Evolutionary conservation across 331 rosid genomes (phyloP), one percentile per base, ranked within the genome.

Genomic region (Rhamnella rubrinervis): DNA sequence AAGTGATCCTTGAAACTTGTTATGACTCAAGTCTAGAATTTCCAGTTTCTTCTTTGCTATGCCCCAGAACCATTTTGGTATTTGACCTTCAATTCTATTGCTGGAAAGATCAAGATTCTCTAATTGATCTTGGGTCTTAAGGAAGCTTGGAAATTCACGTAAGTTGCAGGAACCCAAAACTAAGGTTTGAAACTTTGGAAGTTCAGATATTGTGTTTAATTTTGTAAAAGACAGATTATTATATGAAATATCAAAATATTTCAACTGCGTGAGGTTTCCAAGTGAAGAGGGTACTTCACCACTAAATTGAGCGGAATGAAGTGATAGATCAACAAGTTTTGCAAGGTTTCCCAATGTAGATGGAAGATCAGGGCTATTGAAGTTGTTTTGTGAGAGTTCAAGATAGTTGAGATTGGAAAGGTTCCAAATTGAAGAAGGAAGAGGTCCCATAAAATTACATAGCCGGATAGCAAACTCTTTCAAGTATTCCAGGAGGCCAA

Each of bases 11-110:
- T 35, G 65, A 11, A 60, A 17, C 1, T 1, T 16, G 17, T 60
- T 60, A 8, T 20, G 1, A 2, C 7, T 9, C 44, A 64, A 12
- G 39, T 40, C 15, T 6, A 62, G 49, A 4, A 3, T 0, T 0
- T 2, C 0, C 66, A 40, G 18, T 17, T 8, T 17, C n/a, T 5
- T 11, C 51, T 26, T 47, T 23, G 57, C 67, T 6, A 16, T 16
- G 2, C 49, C 16, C 7, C 6, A 25, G 14, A 78, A 37, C 84
- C 80, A 74, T 12, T 58, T 40, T 12, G 78, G 73, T 21, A 80
- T 31, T 6, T 39, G 11, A 2, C 75, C 84, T 3, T 56, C 59
- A 20, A 80, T 75, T 4, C 19, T 55, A 40, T 71, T 75, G 35
- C 67, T 41, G 4, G 76, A 72, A 17, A 71, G 59, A 31, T 71